These are phyloP conservation scores for Anaeromyces robustus DNA, from an alignment of 192 early-diverging fungal species.

Conservation along the genomic window DNA sequence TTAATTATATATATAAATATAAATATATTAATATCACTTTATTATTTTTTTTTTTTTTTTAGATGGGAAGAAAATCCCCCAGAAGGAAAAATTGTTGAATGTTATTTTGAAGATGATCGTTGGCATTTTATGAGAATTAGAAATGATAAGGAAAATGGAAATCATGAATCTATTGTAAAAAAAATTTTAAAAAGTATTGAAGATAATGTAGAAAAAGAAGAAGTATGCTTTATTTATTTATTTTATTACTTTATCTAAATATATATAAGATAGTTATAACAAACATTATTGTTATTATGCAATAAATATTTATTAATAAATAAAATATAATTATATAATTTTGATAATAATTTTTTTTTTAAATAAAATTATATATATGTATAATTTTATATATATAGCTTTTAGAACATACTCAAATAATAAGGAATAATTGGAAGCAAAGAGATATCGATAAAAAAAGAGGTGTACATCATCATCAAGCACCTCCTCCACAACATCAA, in stretches of 20 bases:
- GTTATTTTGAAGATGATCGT: slow-evolving; percentile 33
- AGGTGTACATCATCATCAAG: neutral
- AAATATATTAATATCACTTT: neutral
- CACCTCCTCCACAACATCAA: neutral
- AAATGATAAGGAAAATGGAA: slow-evolving; percentile 61
- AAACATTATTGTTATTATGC: too few species aligned
- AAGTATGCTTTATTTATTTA: slow-evolving; percentile 6
- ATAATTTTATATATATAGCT: neutral
- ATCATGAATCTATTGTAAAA: slow-evolving; percentile 40
- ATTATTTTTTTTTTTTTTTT: neutral
- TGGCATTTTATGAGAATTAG: slow-evolving; percentile 68
- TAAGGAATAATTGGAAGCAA: neutral
- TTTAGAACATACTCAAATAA: neutral
- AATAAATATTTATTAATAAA: too few species aligned
- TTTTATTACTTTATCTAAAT: too few species aligned
- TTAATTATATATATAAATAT: too few species aligned
- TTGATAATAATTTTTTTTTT: too few species aligned
- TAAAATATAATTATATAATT: too few species aligned
- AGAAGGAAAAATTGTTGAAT: slow-evolving; percentile 48
- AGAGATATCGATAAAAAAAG: neutral
- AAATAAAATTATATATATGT: neutral
- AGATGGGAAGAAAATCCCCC: slow-evolving; percentile 16
- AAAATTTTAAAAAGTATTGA: slow-evolving; percentile 51
- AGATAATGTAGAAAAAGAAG: slow-evolving; percentile 50
- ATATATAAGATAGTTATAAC: too few species aligned